Evolutionary conservation across 2,329 filamentous ascomycete species (phyloP).

Genomic region (Nakataea oryzae): DNA sequence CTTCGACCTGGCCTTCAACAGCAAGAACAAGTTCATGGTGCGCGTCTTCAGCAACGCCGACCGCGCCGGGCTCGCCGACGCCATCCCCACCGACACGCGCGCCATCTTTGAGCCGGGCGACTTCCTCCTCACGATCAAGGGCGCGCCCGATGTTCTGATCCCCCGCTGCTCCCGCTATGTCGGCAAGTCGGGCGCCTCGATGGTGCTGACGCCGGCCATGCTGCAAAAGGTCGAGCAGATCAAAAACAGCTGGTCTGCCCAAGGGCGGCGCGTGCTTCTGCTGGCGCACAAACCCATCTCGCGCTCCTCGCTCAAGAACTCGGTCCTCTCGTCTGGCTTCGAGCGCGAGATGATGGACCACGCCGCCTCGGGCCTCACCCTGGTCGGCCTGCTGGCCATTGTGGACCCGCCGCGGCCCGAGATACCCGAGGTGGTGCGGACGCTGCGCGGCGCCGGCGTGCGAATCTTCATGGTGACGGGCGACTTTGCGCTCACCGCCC

Average conservation of each 20-base stretch:
- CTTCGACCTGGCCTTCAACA: conserved; percentile 67
- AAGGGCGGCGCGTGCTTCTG: conserved; percentile 58
- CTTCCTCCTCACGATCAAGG: conserved; percentile 62
- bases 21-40: conserved; percentile 77
- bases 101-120: conserved; percentile 23
- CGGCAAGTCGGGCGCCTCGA: conserved; percentile 40
- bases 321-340: conserved; percentile 34
- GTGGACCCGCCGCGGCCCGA: conserved; percentile 70
- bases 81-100: conserved; percentile 24
- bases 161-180: conserved; percentile 49
- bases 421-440: conserved; percentile 56
- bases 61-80: conserved; percentile 24
- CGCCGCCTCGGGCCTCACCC: conserved; percentile 46
- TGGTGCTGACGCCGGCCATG: conserved; percentile 34
- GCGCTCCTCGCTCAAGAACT: conserved; percentile 23
- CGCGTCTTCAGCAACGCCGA: conserved; percentile 40
- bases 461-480: conserved; percentile 77
- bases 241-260: conserved; percentile 59
- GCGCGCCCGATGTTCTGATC: conserved; percentile 65
- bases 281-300: conserved; percentile 50
- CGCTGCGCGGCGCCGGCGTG: conserved; percentile 58
- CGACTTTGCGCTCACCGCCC: conserved; percentile 65
- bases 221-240: conserved; percentile 39
- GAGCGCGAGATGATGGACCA: conserved; percentile 48
- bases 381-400: conserved; percentile 67